Evolutionary conservation across 192 early-diverging fungal species (phyloP).

Genomic region (Dissophora ornata): DNA sequence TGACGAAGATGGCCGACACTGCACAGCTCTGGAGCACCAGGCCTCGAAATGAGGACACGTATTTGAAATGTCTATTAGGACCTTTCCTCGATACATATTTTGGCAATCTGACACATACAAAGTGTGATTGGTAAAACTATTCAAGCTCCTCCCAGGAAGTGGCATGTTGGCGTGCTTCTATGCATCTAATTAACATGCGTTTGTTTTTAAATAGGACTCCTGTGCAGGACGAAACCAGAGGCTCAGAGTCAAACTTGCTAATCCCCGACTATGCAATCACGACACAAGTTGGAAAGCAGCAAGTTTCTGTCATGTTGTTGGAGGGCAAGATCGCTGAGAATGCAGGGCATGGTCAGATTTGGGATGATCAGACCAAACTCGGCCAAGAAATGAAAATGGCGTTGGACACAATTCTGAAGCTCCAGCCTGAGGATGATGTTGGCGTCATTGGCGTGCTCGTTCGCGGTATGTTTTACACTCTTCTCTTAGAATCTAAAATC

Average conservation of each 20-base stretch:
- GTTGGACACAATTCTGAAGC: constrained; percentile 30
- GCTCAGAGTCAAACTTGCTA: constrained; percentile 7
- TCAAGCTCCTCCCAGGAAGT: too few species aligned
- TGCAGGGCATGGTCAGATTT: constrained; percentile 12
- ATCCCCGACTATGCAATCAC: constrained; percentile 34
- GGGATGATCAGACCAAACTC: constrained; percentile 27
- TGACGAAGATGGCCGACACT: constrained; percentile 31
- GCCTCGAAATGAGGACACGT: constrained; percentile 25
- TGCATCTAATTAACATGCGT: background rate
- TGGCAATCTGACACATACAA: constrained; percentile 26
- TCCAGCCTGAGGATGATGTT: constrained; percentile 26
- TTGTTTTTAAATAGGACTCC: constrained; percentile 38
- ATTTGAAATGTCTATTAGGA: constrained; percentile 18
- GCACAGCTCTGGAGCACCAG: constrained; percentile 27
- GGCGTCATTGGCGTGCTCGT: constrained; percentile 24
- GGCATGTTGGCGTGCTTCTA: too few species aligned
- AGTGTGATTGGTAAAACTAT: constrained; percentile 39
- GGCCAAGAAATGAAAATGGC: constrained; percentile 23
- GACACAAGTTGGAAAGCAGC: constrained; percentile 28
- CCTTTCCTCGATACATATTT: constrained; percentile 29
- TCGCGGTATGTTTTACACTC: constrained; percentile 12
- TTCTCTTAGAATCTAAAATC: background rate
- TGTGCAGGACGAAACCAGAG: constrained; percentile 21
- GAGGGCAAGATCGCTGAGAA: constrained; percentile 32
- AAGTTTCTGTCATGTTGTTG: constrained; percentile 20